Evolutionary conservation across 371 early-diverging fungal species (phyloP), one percentile per base, ranked within the genome.

Genomic region (Lichtheimia hyalospora): DNA sequence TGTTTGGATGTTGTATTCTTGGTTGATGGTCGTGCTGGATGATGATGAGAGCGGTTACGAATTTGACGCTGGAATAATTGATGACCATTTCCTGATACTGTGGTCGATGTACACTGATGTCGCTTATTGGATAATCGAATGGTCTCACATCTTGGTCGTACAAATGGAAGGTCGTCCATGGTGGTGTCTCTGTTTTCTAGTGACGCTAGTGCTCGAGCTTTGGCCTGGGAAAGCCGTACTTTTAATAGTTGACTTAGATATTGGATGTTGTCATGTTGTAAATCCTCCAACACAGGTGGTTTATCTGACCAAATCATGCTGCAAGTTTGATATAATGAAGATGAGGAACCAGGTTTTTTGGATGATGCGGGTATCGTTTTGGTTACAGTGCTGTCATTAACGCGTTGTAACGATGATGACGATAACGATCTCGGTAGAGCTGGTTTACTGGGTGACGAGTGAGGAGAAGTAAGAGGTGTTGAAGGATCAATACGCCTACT

Each of bases 401-500:
- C 10, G 10, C 21, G 15, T 25, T 24, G 51, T 50, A 24, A 50
- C 12, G 50, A 50, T 24, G 50, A 50, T 50, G 23, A 27, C 5
- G 56, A 55, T 44, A 44, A 55, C 6, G 56, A 49, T 24, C 41
- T 41, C 5, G 75, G 75, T 20, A 75, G 48, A 3, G 70, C 72
- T 5, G 75, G 75, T 58, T 75, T 75, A 14, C 52, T 49, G 13
- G 75, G 75, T 27, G 75, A 72, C 2, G 59, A 61, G 39, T 69
- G 73, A 3, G 77, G 73, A 2, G 73, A 70, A 12, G 72, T 24
- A 40, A 76, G 40, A 27, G 67, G 68, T 46, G 66, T 60, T 25
- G 65, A 58, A 34, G 74, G 77, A 58, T 77, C 64, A 28, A 77
- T 77, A 49, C 77, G 71, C 13, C 77, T 66, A 58, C 77, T 77